These are phyloP conservation scores for Leucocoprinus leucothites DNA, from an alignment of 768 basidiomycete genomes.

Conservation along the genomic window DNA sequence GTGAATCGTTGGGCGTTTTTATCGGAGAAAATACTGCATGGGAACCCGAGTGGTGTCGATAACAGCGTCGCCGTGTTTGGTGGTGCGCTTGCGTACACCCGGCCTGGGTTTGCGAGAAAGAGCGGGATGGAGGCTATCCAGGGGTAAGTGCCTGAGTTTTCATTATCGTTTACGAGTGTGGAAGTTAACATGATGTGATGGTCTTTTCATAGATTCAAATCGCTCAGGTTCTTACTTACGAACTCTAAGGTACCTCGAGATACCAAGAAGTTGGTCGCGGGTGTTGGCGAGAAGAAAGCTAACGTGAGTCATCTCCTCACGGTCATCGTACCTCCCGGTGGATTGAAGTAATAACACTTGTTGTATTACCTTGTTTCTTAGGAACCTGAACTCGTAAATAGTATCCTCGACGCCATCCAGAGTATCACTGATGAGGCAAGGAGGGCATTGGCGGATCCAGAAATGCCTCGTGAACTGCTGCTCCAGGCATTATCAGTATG, in stretches of 20 bases:
- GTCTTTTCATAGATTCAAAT: slow-evolving; percentile 68
- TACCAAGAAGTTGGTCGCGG: slow-evolving; percentile 91
- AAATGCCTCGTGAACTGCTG: slow-evolving; percentile 62
- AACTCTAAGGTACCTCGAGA: slow-evolving; percentile 93
- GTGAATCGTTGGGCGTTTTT: slow-evolving; percentile 95
- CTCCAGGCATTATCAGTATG: slow-evolving; percentile 70
- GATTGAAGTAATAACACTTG: not conserved
- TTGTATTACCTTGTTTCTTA: slow-evolving; percentile 24
- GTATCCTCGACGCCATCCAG: slow-evolving; percentile 79
- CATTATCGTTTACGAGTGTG: not conserved
- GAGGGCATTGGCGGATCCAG: slow-evolving; percentile 68
- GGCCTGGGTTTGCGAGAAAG: slow-evolving; percentile 72
- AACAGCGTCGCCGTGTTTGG: slow-evolving; percentile 93
- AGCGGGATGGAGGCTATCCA: slow-evolving; percentile 83
- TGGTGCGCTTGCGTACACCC: slow-evolving; percentile 87
- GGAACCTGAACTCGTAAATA: slow-evolving; percentile 85
- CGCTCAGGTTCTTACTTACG: slow-evolving; percentile 84
- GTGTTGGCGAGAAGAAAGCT: slow-evolving; percentile 71
- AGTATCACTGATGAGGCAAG: slow-evolving; percentile 81
- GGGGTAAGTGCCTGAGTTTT: slow-evolving; percentile 54
- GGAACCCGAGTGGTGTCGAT: slow-evolving; percentile 96
- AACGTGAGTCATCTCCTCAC: slow-evolving; percentile 38
- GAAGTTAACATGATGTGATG: slow-evolving; percentile 11
- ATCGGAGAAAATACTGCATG: slow-evolving; percentile 93
- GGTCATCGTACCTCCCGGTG: not conserved